Conservation (phyloP, 2,329 filamentous ascomycete species). For the Fusarium tricinctum region DNA sequence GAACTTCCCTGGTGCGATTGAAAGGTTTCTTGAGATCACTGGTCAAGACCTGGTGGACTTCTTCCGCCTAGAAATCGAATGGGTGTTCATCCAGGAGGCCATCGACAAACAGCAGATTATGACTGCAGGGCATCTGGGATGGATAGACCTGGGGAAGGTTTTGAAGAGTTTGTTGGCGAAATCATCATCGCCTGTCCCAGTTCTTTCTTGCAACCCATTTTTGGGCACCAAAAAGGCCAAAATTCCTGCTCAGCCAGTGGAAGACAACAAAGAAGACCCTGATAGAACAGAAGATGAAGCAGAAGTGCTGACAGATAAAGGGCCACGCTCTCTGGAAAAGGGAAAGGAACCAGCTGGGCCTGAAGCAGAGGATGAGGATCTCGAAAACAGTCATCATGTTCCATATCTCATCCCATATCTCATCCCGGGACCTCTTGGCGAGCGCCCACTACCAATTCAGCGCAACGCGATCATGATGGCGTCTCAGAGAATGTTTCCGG, state of each 20-base stretch:
- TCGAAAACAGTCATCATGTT: no score
- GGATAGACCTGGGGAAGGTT: slow-evolving; percentile 25
- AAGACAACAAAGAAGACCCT: not conserved
- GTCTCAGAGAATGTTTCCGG: slow-evolving; percentile 7
- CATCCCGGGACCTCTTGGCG: slow-evolving; percentile 7
- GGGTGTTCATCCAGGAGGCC: slow-evolving; percentile 44
- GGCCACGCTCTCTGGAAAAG: not conserved
- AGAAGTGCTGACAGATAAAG: not conserved
- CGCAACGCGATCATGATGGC: slow-evolving; percentile 8
- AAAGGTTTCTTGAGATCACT: slow-evolving; percentile 33
- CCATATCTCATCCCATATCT: not conserved
- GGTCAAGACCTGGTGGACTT: slow-evolving; percentile 38
- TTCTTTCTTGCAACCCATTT: slow-evolving; percentile 8
- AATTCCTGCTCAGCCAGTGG: not conserved
- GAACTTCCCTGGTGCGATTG: slow-evolving; percentile 5
- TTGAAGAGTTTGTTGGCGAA: not conserved
- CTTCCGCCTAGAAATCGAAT: slow-evolving; percentile 45
- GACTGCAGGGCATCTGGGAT: slow-evolving; percentile 20
- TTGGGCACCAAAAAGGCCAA: slow-evolving; percentile 6
- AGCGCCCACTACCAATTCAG: not conserved
- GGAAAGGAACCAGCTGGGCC: not conserved
- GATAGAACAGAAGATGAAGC: not conserved
- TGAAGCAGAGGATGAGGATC: rapidly evolving
- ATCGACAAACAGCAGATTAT: slow-evolving; percentile 35
- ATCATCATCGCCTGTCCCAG: not conserved